Percentiles rank a stretch among this genome's conserved stretches.
These are phyloP conservation scores for Trichoderma hamatum DNA, from an alignment of 2,329 filamentous ascomycete genomes.

Conservation along the genomic window DNA sequence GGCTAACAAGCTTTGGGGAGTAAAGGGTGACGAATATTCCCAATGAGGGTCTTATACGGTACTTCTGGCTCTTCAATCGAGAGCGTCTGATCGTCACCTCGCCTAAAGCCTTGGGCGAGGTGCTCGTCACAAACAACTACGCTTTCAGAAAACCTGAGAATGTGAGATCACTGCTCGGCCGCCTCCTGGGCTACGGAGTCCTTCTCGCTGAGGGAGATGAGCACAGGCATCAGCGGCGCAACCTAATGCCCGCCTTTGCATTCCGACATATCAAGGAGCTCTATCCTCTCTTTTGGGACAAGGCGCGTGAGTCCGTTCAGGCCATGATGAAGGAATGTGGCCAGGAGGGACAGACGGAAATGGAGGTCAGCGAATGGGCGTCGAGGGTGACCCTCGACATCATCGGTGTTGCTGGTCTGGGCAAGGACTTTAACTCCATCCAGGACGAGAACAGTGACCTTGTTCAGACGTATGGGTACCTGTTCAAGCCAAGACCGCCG, in stretches of 20 bases:
- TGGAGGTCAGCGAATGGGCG: constrained; percentile 65
- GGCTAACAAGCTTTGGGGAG: neutral
- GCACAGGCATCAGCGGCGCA: constrained; percentile 79
- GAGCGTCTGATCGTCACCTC: constrained; percentile 65
- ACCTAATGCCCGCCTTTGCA: constrained; percentile 80
- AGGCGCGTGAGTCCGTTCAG: constrained; percentile 68
- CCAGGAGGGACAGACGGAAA: constrained; percentile 42
- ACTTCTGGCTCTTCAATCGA: constrained; percentile 62
- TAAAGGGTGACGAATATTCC: constrained; percentile 47
- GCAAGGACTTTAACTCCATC: constrained; percentile 70
- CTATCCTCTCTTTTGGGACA: constrained; percentile 82
- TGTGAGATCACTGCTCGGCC: constrained; percentile 59
- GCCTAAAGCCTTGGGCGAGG: constrained; percentile 68
- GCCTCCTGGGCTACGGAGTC: constrained; percentile 70
- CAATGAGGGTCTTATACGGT: constrained; percentile 71
- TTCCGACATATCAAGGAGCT: constrained; percentile 84
- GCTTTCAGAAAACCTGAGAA: constrained; percentile 66
- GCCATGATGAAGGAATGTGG: constrained; percentile 55
- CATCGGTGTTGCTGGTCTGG: constrained; percentile 72
- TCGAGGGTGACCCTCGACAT: constrained; percentile 74
- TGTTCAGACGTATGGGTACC: constrained; percentile 56
- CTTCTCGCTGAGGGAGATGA: constrained; percentile 88
- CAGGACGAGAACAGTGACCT: constrained; percentile 62
- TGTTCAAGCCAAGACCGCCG: constrained; percentile 57
- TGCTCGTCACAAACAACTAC: constrained; percentile 70